phyloP scores from a whole-genome alignment of 83 land plant genomes.

The Larix sibirica region DNA sequence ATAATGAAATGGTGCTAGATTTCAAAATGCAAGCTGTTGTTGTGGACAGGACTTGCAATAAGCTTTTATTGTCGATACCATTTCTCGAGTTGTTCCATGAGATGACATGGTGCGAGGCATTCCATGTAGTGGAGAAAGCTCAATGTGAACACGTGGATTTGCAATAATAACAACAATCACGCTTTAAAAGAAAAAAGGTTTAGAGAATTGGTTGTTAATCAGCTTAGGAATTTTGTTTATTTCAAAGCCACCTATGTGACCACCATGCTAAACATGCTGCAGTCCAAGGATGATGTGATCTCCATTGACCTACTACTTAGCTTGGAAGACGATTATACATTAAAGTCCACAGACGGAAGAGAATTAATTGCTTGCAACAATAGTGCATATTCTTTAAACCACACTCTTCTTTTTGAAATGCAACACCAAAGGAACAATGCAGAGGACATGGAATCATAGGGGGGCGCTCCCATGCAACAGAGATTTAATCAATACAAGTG shows the following conservation, averaged over 20 bases:
- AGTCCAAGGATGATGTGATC: slow-evolving; percentile 16
- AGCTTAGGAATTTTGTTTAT: neutral
- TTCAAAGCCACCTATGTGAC: neutral
- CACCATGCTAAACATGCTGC: neutral
- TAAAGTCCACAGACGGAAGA: slow-evolving; percentile 22
- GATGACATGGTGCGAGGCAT: neutral
- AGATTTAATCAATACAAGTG: too few relatives aligned
- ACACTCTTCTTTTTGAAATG: slow-evolving; percentile 49
- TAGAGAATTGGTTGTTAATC: neutral
- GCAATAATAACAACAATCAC: neutral
- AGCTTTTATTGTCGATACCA: too few relatives aligned
- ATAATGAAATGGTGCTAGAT: too few relatives aligned
- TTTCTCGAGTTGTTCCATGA: neutral
- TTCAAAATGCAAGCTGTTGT: too few relatives aligned
- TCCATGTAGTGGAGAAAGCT: neutral
- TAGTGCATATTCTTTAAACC: slow-evolving; percentile 12
- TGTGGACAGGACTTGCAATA: too few relatives aligned
- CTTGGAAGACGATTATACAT: slow-evolving; percentile 35
- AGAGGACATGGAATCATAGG: too few relatives aligned
- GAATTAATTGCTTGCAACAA: slow-evolving; percentile 12
- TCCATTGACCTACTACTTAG: slow-evolving; percentile 65
- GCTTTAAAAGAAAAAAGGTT: slow-evolving; percentile 6
- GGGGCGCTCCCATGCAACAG: too few relatives aligned
- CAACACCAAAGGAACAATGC: slow-evolving; percentile 56
- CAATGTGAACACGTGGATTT: too few relatives aligned